A percentile compares a stretch with the other conserved stretches of the same genome.
Evolutionary conservation across 129 eudicot genomes (phyloP).

Genomic region (carrot (Daucus carota)): DNA sequence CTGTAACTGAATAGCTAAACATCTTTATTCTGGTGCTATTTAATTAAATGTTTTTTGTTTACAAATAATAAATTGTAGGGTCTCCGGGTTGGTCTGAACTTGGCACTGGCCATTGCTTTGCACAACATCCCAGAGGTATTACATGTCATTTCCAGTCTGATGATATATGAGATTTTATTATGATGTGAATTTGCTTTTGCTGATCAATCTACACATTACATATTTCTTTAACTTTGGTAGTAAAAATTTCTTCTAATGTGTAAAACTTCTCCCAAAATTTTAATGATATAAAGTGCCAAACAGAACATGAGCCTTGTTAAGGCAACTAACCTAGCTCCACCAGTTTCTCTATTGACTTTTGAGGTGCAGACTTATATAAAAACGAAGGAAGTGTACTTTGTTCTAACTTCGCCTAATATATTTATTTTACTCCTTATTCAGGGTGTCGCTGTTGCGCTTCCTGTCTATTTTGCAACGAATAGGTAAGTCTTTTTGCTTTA

Average conservation of each 20-base stretch:
- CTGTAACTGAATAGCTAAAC: neutral
- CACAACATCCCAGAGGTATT: constrained; percentile 98
- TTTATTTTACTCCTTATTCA: constrained; percentile 21
- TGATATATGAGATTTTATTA: neutral
- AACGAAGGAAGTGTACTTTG: neutral
- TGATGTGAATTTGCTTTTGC: neutral
- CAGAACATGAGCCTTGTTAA: neutral
- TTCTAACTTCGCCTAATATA: neutral
- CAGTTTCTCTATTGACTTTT: neutral
- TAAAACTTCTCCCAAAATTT: neutral
- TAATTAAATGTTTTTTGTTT: constrained; percentile 3
- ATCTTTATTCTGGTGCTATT: constrained; percentile 6
- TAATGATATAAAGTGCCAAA: neutral
- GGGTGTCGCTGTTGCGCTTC: constrained; percentile 99
- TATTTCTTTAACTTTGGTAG: neutral
- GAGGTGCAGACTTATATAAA: neutral
- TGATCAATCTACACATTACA: neutral
- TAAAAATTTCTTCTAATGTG: neutral
- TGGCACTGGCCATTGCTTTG: constrained; percentile 94
- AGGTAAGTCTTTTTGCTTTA: constrained; percentile 38
- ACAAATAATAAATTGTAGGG: constrained; percentile 42
- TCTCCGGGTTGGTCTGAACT: constrained; percentile 93
- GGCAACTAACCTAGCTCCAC: neutral
- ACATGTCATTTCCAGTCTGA: neutral
- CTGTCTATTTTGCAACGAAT: constrained; percentile 92